Conservation (phyloP, 2,329 filamentous ascomycete genomes). For the Xylariales sp. region DNA sequence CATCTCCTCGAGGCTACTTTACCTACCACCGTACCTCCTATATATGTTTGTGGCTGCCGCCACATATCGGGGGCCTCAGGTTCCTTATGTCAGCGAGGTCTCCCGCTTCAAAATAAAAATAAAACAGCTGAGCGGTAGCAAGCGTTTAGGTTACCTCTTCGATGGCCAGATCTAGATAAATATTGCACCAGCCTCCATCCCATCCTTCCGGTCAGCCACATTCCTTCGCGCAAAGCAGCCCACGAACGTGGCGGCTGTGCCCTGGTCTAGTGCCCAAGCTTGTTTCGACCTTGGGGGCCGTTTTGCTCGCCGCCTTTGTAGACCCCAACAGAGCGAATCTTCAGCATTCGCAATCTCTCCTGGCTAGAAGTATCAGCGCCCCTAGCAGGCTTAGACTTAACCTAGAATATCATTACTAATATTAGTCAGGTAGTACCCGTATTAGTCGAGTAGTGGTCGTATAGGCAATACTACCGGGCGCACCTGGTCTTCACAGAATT, state of each 20-base stretch:
- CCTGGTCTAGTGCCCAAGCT: conserved; percentile 6
- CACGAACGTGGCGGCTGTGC: conserved; percentile 25
- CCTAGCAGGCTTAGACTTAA: not conserved
- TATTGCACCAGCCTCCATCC: not conserved
- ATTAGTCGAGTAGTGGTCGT: not conserved
- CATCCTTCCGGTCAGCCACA: conserved; percentile 26
- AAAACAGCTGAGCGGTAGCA: conserved; percentile 12
- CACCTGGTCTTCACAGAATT: not conserved
- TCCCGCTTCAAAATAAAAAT: conserved; percentile 25
- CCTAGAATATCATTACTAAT: conserved; percentile 28
- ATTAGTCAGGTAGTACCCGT: conserved; percentile 13
- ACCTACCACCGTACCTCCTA: too few relatives aligned
- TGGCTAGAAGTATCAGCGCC: not conserved
- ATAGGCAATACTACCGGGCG: not conserved
- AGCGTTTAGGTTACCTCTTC: not conserved
- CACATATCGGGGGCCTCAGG: conserved; percentile 24
- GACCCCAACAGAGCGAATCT: conserved; percentile 17
- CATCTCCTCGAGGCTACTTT: too few relatives aligned
- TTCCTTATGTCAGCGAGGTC: conserved; percentile 14
- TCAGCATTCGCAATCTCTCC: not conserved
- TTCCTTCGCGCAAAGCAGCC: conserved; percentile 4
- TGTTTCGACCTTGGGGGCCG: conserved; percentile 11
- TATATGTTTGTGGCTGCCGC: not conserved
- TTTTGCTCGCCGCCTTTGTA: conserved; percentile 10
- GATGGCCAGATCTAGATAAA: conserved; percentile 3